Conservation (phyloP, 106 monocot species). For the Dioscorea dumetorum region DNA sequence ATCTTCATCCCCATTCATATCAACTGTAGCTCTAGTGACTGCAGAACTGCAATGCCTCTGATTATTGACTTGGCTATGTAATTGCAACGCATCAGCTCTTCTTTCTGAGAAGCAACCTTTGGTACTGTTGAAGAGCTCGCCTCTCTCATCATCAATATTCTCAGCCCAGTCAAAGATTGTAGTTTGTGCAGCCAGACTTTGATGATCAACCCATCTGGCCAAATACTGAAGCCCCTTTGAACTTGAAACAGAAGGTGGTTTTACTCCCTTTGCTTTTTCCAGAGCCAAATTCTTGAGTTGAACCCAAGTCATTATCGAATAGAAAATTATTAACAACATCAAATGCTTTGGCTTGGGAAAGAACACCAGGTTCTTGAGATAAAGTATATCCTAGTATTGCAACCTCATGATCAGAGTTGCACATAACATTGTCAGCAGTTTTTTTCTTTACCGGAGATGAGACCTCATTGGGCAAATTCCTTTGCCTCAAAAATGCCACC, state of each 20-base stretch:
- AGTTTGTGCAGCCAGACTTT: slow-evolving; percentile 32
- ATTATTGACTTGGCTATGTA: slow-evolving; percentile 23
- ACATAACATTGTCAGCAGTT: not conserved
- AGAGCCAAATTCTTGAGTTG: slow-evolving; percentile 34
- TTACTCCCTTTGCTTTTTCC: slow-evolving; percentile 13
- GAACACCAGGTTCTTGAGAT: slow-evolving; percentile 79
- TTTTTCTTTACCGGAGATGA: slow-evolving; percentile 15
- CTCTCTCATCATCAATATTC: slow-evolving; percentile 73
- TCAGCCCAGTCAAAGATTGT: slow-evolving; percentile 79
- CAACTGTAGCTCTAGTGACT: not conserved
- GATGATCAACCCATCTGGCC: slow-evolving; percentile 24
- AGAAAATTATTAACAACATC: slow-evolving; percentile 68
- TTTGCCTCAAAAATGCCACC: slow-evolving; percentile 22
- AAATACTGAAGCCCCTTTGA: slow-evolving; percentile 34
- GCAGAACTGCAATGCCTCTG: slow-evolving; percentile 1
- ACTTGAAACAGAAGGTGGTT: slow-evolving; percentile 31
- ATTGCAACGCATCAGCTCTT: slow-evolving; percentile 10
- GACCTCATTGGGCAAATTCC: slow-evolving; percentile 41
- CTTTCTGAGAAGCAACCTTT: slow-evolving; percentile 37
- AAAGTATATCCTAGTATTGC: slow-evolving; percentile 61
- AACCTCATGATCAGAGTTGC: not conserved
- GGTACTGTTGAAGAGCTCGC: slow-evolving; percentile 62
- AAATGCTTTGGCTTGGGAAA: slow-evolving; percentile 83
- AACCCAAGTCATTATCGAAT: slow-evolving; percentile 31
- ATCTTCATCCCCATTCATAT: slow-evolving; percentile 5